Percentiles rank a stretch among this genome's conserved stretches.
Conservation (phyloP, 208 protist species). For the Wallacemonas sp. region DNA sequence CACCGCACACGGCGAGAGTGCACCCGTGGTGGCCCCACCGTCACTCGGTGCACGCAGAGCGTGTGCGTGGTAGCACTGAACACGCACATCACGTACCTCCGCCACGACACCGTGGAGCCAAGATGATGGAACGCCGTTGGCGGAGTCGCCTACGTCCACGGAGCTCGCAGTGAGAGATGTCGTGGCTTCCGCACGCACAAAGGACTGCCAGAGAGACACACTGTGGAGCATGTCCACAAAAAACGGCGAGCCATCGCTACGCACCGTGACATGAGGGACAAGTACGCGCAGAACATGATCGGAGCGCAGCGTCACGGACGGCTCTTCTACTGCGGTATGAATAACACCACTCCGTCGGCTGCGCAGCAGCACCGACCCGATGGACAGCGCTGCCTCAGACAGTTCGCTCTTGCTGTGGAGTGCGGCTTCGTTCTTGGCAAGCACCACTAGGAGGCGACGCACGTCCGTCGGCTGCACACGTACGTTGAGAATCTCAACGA, state of each 20-base stretch:
- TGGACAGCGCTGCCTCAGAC: neutral
- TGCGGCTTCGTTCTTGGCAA: neutral
- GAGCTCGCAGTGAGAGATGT: no score
- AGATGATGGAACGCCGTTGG: neutral
- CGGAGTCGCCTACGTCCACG: no score
- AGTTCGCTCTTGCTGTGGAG: neutral
- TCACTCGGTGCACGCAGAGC: no score
- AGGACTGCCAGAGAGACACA: neutral
- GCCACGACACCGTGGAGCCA: neutral
- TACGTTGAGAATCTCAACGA: neutral
- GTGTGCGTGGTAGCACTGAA: neutral
- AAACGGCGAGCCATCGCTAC: neutral
- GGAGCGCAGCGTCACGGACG: neutral
- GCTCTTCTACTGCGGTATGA: neutral
- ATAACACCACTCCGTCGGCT: neutral
- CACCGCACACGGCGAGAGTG: neutral
- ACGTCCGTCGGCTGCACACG: neutral
- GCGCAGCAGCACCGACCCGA: neutral
- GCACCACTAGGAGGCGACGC: neutral
- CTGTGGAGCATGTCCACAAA: conserved; percentile 10
- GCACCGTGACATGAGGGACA: neutral
- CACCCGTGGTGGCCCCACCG: neutral
- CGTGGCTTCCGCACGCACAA: neutral
- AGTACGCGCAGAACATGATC: neutral
- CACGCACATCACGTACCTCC: neutral